These are phyloP conservation scores for Lasiodiplodia citricola DNA, from an alignment of 2,329 filamentous ascomycete species.

Conservation along the genomic window DNA sequence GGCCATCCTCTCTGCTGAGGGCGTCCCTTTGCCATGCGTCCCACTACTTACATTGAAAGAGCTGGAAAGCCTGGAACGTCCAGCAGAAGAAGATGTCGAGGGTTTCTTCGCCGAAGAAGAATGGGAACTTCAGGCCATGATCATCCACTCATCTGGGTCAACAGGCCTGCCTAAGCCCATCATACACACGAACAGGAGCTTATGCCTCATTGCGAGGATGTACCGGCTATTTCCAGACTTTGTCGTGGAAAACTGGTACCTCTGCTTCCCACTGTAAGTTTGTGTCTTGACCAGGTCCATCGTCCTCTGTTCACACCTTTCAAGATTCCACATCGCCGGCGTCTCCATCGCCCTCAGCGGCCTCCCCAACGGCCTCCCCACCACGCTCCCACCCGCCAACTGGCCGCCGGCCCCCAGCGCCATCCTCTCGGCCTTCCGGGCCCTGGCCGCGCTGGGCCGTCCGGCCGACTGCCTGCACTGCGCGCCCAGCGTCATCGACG, in stretches of 20 bases:
- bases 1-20: background rate
- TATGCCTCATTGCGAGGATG: slow-evolving; percentile 43
- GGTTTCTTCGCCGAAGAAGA: slow-evolving; percentile 35
- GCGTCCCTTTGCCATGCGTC: background rate
- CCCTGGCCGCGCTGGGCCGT: slow-evolving; percentile 30
- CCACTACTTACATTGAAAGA: background rate
- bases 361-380: slow-evolving; percentile 39
- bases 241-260: slow-evolving; percentile 40
- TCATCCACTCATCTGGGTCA: slow-evolving; percentile 60
- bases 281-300: background rate
- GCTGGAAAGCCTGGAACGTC: background rate
- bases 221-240: slow-evolving; percentile 41
- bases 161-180: slow-evolving; percentile 70
- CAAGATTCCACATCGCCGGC: slow-evolving; percentile 32
- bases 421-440: slow-evolving; percentile 31
- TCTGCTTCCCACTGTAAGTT: slow-evolving; percentile 37
- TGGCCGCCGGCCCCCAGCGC: slow-evolving; percentile 38
- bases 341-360: slow-evolving; percentile 38
- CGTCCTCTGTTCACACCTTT: background rate
- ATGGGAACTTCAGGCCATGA: slow-evolving; percentile 44
- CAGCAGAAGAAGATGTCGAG: background rate
- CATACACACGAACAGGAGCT: slow-evolving; percentile 32
- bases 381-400: slow-evolving; percentile 38
- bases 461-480: slow-evolving; percentile 40
- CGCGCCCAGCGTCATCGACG: slow-evolving; percentile 39